These are phyloP conservation scores for Aphanomyces astaci DNA, from an alignment of 352 stramenopile species.

Conservation along the genomic window DNA sequence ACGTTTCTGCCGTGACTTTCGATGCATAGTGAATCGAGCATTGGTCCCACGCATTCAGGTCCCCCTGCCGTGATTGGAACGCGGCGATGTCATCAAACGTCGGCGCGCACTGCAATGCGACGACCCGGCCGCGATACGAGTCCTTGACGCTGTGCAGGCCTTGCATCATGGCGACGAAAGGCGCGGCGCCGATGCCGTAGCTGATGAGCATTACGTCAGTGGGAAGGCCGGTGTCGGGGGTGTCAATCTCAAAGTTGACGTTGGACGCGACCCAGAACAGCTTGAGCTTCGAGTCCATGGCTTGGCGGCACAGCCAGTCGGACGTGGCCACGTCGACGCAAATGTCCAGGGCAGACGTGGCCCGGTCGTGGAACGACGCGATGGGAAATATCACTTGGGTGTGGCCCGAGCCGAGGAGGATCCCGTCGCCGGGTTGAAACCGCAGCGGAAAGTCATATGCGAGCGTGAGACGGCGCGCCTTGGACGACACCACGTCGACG, in stretches of 20 bases:
- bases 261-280: constrained; percentile 11
- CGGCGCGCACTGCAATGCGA: not conserved
- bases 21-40: not conserved
- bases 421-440: constrained; percentile 10
- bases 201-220: not conserved
- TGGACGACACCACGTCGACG: not conserved
- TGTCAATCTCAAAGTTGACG: constrained; percentile 9
- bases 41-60: not conserved
- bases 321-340: not conserved
- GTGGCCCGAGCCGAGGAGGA: not conserved
- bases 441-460: constrained; percentile 9
- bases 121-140: not conserved
- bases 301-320: not conserved
- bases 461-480: not conserved
- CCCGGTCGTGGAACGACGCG: not conserved
- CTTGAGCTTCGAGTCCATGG: not conserved
- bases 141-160: not conserved
- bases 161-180: not conserved
- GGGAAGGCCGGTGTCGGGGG: not conserved
- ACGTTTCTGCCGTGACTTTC: not conserved
- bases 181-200: not conserved
- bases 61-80: not conserved
- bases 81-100: not conserved
- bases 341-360: not conserved
- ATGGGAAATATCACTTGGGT: not conserved